Conservation (phyloP, 2,329 filamentous ascomycete genomes). For the Phialocephala subalpina region DNA sequence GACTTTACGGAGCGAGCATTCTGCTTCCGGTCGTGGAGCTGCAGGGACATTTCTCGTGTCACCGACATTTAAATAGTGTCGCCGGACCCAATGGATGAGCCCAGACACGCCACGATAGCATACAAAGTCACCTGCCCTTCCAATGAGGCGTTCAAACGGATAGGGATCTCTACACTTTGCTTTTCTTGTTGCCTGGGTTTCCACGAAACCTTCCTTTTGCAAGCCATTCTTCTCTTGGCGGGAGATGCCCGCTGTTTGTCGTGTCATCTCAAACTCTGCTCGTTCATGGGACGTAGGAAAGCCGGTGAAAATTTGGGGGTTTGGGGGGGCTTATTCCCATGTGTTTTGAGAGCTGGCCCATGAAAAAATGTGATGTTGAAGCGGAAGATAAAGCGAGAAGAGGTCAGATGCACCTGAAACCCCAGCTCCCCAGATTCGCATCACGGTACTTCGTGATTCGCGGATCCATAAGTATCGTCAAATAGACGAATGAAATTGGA, state of each 20-base stretch:
- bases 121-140: neutral
- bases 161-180: neutral
- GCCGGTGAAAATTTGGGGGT: too few relatives aligned
- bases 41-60: constrained; percentile 16
- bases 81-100: constrained; percentile 16
- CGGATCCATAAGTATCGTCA: neutral
- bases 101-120: constrained; percentile 17
- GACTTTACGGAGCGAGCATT: constrained; percentile 8
- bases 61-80: constrained; percentile 11
- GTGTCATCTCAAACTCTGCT: too few relatives aligned
- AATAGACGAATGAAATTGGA: neutral
- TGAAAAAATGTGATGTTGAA: too few relatives aligned
- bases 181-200: neutral
- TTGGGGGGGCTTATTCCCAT: too few relatives aligned
- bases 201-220: neutral
- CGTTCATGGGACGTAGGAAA: too few relatives aligned
- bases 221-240: neutral
- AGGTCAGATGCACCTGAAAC: too few relatives aligned
- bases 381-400: too few relatives aligned
- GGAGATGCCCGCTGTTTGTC: neutral
- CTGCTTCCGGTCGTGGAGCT: constrained; percentile 13
- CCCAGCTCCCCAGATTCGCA: neutral
- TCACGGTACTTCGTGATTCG: neutral
- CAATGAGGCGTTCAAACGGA: neutral
- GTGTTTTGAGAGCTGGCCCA: too few relatives aligned